Base-by-base conservation (phyloP, 345 rosid genomes). In the Acer yangbiense region DNA sequence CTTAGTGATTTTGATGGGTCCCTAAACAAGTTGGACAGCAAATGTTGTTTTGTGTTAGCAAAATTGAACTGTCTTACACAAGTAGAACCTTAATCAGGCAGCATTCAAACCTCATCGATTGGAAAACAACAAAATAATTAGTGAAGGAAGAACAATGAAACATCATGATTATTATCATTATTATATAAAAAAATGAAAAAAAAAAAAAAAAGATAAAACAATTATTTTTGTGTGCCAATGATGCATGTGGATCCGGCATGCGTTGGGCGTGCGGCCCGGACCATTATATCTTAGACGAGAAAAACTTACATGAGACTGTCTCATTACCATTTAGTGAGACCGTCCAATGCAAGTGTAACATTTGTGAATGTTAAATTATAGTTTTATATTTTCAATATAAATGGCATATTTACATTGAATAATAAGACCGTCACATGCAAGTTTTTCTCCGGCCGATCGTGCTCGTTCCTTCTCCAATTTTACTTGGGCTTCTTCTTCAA, bases 251-350 rank as follows among this genome's bases (percentile, higher is more conserved):
- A 73, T 83, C 80, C 78, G 68, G 90, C 92, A 87, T 88, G 94
- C 91, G 82, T 76, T 77, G 89, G 81, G 90, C 94, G 84, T 89
- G 93, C 93, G 72, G 69, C 78, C 84, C 75, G 17, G 17, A 35
- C 83, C 89, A 91, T 88, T 77, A 88, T 91, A 69, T 69, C 65
- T 55, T 61, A 4, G 39, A 35, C 3, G 6, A 4, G 39, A 35
- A 35, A 35, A 4, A 35, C 3, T 35, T 35, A 35, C 0, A 35
- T 32, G 5, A 4, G 0, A 32, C 5, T 0, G 6, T 32, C 0
- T 32, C 6, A 32, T 35, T 29, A 29, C 32, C 3, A 2, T 29
- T 29, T 2, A 29, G 32, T 29, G 32, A 29, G 32, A 29, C 32
- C 1, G 0, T 29, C 32, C 32, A 29, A 29, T 29, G 0, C 32